phyloP scores from a whole-genome alignment of 148 eudicot genomes.

The Nyssa sinensis region DNA sequence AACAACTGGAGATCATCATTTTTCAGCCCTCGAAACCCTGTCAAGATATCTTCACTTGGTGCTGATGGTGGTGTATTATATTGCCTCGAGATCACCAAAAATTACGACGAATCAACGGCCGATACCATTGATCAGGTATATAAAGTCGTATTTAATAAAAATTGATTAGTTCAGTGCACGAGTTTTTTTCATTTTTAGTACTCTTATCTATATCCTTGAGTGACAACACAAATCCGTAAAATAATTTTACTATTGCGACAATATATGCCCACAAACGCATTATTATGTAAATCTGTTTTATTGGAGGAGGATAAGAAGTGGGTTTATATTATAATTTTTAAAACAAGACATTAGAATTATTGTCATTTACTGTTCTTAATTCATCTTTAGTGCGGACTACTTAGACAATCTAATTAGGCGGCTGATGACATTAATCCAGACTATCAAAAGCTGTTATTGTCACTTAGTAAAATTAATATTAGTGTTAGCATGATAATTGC shows the following conservation, averaged over 20 bases:
- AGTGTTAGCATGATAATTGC: neutral
- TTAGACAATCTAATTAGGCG: slow-evolving; percentile 6
- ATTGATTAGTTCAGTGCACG: too few relatives aligned
- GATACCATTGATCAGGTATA: slow-evolving; percentile 66
- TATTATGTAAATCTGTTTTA: too few relatives aligned
- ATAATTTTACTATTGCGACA: too few relatives aligned
- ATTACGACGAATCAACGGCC: slow-evolving; percentile 46
- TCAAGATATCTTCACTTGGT: slow-evolving; percentile 70
- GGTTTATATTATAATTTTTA: neutral
- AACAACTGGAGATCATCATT: slow-evolving; percentile 95
- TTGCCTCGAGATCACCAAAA: slow-evolving; percentile 83
- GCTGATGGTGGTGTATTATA: slow-evolving; percentile 69
- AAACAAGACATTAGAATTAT: too few relatives aligned
- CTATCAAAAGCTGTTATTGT: slow-evolving; percentile 1
- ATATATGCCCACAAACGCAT: too few relatives aligned
- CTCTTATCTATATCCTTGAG: too few relatives aligned
- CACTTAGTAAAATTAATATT: neutral
- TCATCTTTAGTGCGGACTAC: neutral
- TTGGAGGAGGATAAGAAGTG: too few relatives aligned
- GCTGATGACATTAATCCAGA: slow-evolving; percentile 14
- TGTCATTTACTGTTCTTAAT: neutral
- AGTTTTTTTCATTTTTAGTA: too few relatives aligned
- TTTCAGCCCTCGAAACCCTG: slow-evolving; percentile 75
- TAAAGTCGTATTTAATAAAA: too few relatives aligned
- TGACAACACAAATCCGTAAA: too few relatives aligned